Conservation (phyloP, 1,139 yeast genomes). For the Debaryomycetaceae sp. region DNA sequence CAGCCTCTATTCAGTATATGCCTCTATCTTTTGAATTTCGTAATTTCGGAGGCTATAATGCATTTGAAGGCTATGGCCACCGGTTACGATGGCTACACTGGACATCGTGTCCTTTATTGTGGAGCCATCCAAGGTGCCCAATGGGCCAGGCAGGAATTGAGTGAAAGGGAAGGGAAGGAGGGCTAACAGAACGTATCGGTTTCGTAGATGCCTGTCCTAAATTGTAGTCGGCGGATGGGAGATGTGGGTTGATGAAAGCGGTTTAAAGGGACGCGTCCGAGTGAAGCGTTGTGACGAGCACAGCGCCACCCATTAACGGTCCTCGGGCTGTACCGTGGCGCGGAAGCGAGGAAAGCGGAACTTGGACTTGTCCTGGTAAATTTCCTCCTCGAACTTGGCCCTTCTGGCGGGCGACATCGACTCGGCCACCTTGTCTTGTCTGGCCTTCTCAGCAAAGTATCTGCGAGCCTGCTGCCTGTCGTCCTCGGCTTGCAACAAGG, state of each 20-base stretch:
- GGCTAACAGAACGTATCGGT: no score
- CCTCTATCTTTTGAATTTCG: no score
- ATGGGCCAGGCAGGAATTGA: no score
- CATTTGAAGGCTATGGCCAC: no score
- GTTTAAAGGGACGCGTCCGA: not conserved
- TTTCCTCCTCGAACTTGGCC: slow-evolving; percentile 40
- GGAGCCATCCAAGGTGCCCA: no score
- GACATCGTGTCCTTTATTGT: no score
- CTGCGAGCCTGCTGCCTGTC: slow-evolving; percentile 80
- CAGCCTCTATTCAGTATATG: no score
- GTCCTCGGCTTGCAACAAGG: slow-evolving; percentile 75
- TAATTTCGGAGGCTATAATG: no score
- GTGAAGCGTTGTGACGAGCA: not conserved
- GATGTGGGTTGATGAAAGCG: not conserved
- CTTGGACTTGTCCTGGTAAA: slow-evolving; percentile 44
- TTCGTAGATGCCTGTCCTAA: no score
- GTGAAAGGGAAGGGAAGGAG: no score
- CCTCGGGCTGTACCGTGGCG: slow-evolving; percentile 39
- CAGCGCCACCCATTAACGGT: slow-evolving; percentile 20
- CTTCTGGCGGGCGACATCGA: slow-evolving; percentile 37
- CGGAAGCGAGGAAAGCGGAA: slow-evolving; percentile 42
- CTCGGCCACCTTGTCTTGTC: slow-evolving; percentile 55
- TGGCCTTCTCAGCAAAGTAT: slow-evolving; percentile 57
- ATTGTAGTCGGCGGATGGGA: no score
- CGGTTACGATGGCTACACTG: no score